A percentile compares a stretch with the other conserved stretches of the same genome.
phyloP scores from a whole-genome alignment of 257 asterid species.

The Solanum microdontum region DNA sequence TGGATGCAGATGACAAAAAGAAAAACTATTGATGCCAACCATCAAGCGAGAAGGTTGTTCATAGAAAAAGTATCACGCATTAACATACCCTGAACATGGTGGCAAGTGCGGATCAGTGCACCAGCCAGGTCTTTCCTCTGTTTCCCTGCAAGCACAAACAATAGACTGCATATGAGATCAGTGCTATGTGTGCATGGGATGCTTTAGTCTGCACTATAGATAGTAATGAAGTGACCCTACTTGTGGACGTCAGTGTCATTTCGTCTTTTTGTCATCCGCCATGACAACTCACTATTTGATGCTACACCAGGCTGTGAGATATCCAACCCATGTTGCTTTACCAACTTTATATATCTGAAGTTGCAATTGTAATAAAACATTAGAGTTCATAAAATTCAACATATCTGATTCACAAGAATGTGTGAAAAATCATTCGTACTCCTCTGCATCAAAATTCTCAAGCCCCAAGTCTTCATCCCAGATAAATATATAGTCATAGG shows the following conservation, averaged over 20 bases:
- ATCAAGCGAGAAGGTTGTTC: background rate
- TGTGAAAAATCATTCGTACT: constrained; percentile 29
- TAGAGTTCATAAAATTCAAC: background rate
- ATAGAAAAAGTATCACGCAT: background rate
- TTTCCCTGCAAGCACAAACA: constrained; percentile 33
- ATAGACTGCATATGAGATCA: background rate
- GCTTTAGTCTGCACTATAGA: background rate
- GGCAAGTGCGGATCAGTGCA: constrained; percentile 80
- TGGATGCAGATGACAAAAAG: constrained; percentile 10
- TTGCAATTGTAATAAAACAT: background rate
- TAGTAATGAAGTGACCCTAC: constrained; percentile 20
- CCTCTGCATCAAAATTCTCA: constrained; percentile 67
- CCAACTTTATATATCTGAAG: constrained; percentile 57
- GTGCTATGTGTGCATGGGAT: background rate
- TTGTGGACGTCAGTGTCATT: constrained; percentile 77
- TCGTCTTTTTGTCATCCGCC: constrained; percentile 71
- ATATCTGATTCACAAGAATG: background rate
- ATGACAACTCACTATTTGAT: constrained; percentile 61
- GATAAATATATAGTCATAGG: constrained; percentile 69
- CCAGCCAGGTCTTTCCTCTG: constrained; percentile 83
- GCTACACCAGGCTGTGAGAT: constrained; percentile 95
- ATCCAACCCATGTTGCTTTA: constrained; percentile 65
- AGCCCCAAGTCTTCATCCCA: constrained; percentile 95
- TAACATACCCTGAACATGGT: constrained; percentile 94
- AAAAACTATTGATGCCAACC: background rate